These are phyloP conservation scores for Coemansia sp. DNA, from an alignment of 192 early-diverging fungal species.

Conservation along the genomic window DNA sequence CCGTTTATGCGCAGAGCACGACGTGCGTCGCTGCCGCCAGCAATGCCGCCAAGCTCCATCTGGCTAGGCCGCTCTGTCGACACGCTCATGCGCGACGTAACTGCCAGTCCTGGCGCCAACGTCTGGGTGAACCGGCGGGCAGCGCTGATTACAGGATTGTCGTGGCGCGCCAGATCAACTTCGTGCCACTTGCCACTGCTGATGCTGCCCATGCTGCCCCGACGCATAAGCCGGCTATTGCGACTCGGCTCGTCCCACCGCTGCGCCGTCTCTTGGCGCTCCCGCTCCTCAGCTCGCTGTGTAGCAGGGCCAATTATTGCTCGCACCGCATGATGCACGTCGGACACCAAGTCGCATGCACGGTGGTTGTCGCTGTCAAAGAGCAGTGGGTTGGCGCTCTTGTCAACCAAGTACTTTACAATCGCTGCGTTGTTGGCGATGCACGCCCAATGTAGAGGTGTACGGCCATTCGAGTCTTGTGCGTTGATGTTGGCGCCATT, in stretches of 20 bases:
- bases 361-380: constrained; percentile 6
- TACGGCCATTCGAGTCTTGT: constrained; percentile 14
- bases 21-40: constrained; percentile 5
- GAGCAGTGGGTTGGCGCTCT: constrained; percentile 38
- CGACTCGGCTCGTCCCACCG: constrained; percentile 1
- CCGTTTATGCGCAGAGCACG: neutral
- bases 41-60: constrained; percentile 27
- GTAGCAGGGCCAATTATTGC: constrained; percentile 17
- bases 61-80: constrained; percentile 52
- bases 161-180: neutral
- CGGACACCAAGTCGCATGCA: constrained; percentile 15
- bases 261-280: constrained; percentile 5
- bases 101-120: constrained; percentile 16
- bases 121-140: constrained; percentile 43
- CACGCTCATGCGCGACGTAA: constrained; percentile 46
- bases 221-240: constrained; percentile 1
- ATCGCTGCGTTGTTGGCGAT: constrained; percentile 3
- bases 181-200: neutral
- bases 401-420: constrained; percentile 33
- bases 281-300: constrained; percentile 23
- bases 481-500: constrained; percentile 34
- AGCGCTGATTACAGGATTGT: constrained; percentile 19
- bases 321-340: neutral
- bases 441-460: constrained; percentile 41
- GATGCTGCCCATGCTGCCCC: constrained; percentile 14